These are phyloP conservation scores for Diaporthe australafricana DNA, from an alignment of 2,329 filamentous ascomycete species.

Conservation along the genomic window DNA sequence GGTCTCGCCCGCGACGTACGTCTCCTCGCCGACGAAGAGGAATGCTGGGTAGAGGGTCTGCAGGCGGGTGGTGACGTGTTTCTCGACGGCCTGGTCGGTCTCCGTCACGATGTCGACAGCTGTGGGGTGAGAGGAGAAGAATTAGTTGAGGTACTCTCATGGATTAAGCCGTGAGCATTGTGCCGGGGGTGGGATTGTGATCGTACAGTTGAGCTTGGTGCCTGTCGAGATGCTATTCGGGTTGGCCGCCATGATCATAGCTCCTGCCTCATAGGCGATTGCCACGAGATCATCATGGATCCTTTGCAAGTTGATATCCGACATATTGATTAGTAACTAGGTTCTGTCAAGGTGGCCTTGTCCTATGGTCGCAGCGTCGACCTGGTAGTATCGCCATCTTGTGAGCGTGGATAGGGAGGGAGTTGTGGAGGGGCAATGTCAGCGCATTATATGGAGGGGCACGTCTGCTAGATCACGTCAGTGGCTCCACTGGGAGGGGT, in stretches of 20 bases:
- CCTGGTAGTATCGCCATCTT: constrained; percentile 17
- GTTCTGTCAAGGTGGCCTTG: constrained; percentile 10
- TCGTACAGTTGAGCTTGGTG: constrained; percentile 74
- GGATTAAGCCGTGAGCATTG: too few relatives aligned
- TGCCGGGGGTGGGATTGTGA: background rate
- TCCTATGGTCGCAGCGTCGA: background rate
- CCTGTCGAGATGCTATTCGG: constrained; percentile 67
- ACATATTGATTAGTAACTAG: constrained; percentile 54
- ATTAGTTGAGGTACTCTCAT: background rate
- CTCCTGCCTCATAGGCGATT: constrained; percentile 72
- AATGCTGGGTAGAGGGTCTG: constrained; percentile 64
- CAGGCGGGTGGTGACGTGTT: constrained; percentile 68
- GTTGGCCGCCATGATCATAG: constrained; percentile 72
- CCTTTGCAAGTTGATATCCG: constrained; percentile 68
- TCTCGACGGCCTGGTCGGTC: constrained; percentile 74
- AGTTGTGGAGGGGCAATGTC: constrained; percentile 14
- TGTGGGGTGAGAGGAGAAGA: constrained; percentile 44
- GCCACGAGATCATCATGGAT: constrained; percentile 71
- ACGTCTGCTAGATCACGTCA: constrained; percentile 26
- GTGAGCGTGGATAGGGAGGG: background rate
- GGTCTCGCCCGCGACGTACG: constrained; percentile 74
- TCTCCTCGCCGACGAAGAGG: constrained; percentile 81
- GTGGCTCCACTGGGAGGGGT: constrained; percentile 12
- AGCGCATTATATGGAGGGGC: constrained; percentile 25
- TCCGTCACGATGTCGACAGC: constrained; percentile 78